Base-by-base conservation (phyloP, 129 eudicot species). In the Heracleum sosnowskyi region DNA sequence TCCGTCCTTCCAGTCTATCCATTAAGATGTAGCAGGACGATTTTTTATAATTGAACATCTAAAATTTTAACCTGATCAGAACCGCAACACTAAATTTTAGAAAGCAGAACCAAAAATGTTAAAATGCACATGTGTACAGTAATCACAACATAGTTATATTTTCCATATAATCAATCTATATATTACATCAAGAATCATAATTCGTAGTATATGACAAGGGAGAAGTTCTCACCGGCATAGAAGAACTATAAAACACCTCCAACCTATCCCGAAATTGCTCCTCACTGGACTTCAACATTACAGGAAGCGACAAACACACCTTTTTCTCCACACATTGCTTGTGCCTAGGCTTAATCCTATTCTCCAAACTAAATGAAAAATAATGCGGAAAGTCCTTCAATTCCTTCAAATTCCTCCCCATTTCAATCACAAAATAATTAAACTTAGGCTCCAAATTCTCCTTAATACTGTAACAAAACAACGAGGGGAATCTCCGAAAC, bases 341-440 rank as follows among this genome's bases (percentile, higher is more conserved):
- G 78, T 95, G 98, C 83, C 97, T 85, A 26, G 88, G 91, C 78
- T 90, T 92, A 40, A 91, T 92, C 89, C 96, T 84, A 66, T 87
- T 87, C 82, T 95, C 98, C 75, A 95, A 87, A 70, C 97, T 90
- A 82, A 88, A 95, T 17, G 96, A 95, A 76, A 95, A 92, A 49
- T 88, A 95, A 22, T 91, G 97, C 3, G 98, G 98, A 36, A 90
- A 95, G 18, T 79, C 91, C 46, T 86, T 88, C 87, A 95, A 22
- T 63, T 95, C 98, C 88, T 82, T 90, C 85, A 82, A 66, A 40
- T 90, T 91, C 87, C 97, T 79, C 74, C 94, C 96, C 98, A 95
- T 91, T 70, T 95, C 94, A 76, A 86, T 86, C 62, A 90, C 88
- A 84, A 91, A 91, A 81, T 87, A 92, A 53, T 88, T 83, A n/a